Evolutionary conservation across 306 rosid species (phyloP).

Genomic region (Cyclanthera cordifolia): DNA sequence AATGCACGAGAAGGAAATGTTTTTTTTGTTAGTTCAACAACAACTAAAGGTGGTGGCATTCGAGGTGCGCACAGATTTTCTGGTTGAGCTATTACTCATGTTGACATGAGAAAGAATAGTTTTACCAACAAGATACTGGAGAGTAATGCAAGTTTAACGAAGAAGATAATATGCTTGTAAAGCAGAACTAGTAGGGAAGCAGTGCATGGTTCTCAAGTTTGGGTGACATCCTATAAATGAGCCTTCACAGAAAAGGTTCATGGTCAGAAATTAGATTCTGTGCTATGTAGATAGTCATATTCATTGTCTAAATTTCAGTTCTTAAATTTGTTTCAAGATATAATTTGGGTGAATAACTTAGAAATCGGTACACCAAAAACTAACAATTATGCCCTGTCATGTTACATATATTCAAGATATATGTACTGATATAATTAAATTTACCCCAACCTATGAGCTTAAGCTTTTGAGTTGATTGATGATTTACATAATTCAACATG

Average conservation of each 20-base stretch:
- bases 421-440: background rate
- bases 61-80: no score
- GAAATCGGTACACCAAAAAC: background rate
- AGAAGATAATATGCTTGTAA: background rate
- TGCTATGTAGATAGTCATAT: background rate
- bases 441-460: no score
- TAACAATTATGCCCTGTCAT: background rate
- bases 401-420: background rate
- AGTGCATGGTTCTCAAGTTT: background rate
- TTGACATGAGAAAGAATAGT: background rate
- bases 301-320: background rate
- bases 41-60: no score
- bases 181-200: background rate
- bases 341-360: background rate
- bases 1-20: background rate
- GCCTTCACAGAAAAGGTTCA: background rate
- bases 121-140: background rate
- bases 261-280: background rate
- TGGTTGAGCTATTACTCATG: no score
- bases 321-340: background rate
- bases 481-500: no score
- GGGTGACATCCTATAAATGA: background rate
- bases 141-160: background rate
- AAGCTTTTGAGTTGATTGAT: no score
- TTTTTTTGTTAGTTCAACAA: no score